A percentile compares a stretch with the other conserved stretches of the same genome.
Conservation (phyloP, 148 eudicot genomes). For the Hydrangea macrophylla region DNA sequence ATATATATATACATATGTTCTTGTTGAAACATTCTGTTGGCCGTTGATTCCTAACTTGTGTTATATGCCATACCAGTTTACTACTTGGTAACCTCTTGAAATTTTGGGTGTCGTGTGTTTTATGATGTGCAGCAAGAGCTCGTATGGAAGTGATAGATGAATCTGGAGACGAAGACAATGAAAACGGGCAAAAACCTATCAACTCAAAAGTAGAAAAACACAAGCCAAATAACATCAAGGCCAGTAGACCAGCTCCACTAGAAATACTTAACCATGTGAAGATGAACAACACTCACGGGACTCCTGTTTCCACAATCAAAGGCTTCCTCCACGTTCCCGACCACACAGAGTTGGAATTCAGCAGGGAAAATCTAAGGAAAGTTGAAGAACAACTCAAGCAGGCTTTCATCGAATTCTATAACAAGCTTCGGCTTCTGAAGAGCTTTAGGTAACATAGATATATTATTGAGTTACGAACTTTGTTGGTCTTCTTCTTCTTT, state of each 20-base stretch:
- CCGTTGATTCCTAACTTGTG: too few relatives aligned
- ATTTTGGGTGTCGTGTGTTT: not conserved
- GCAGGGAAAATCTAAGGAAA: constrained; percentile 22
- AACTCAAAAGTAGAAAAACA: not conserved
- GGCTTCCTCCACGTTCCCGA: constrained; percentile 14
- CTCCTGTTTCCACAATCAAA: constrained; percentile 34
- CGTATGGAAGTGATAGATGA: constrained; percentile 17
- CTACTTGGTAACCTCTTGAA: too few relatives aligned
- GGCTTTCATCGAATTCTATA: constrained; percentile 30
- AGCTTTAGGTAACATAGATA: constrained; percentile 28
- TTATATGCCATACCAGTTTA: too few relatives aligned
- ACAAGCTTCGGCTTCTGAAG: constrained; percentile 34
- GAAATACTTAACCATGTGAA: constrained; percentile 32
- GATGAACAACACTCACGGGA: constrained; percentile 25
- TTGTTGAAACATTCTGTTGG: too few relatives aligned
- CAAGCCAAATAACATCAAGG: not conserved
- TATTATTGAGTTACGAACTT: not conserved
- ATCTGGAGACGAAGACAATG: not conserved
- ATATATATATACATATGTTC: too few relatives aligned
- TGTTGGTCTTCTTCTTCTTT: not conserved
- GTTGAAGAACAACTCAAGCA: constrained; percentile 25
- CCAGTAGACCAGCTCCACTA: constrained; percentile 17
- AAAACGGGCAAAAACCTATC: not conserved
- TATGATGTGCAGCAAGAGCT: constrained; percentile 14
- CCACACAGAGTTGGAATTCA: constrained; percentile 18